Base-by-base conservation (phyloP, 2,329 filamentous ascomycete genomes). In the Elsinoe ampelina region DNA sequence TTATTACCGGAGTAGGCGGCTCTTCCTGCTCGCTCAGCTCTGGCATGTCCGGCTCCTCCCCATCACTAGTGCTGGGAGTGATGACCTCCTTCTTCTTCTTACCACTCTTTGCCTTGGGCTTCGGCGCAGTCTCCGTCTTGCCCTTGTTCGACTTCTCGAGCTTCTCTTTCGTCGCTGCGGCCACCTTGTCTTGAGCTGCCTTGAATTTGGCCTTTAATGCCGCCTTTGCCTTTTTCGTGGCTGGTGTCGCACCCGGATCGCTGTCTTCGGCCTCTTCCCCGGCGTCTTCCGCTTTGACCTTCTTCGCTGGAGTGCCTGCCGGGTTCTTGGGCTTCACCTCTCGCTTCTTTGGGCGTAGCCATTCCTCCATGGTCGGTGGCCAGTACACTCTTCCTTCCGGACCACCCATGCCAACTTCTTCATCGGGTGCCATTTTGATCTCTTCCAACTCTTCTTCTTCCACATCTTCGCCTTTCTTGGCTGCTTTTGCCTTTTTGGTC, bases 291-390 rank as follows among this genome's bases (percentile, higher is more conserved):
- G 67, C 63, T 39, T 64, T 63, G 59, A 67, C 69, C 50, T 63
- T 62, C 22, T 60, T 62, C 15, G 55, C 58, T 11, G 59, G 59
- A 2, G 58, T 60, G 47, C 59, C 67, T 1, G 65, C 66, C 5
- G 70, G 68, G 8, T 79, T 71, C 72, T 84, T 68, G 64, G 75
- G 76, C 66, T 81, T 83, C 19, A 81, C 69, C 61, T 85, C 80
- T 57, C 83, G 80, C 73, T 95, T 96, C 70, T 80, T 84, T 0
- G 90, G 89, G 57, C 84, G 79, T 19, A 96, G 73, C 89, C 90
- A 96, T 60, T 95, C 87, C 68, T 95, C 91, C 83, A 90, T 89
- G 0, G 88, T 88, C 1, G 82, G 77, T 0, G 90, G 91, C 91
- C 92, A 96, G 68, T 95, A 96, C 0, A 96, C 92, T 41, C 91